phyloP scores from a whole-genome alignment of 768 basidiomycete species.

The Fistulinella prunicolor region DNA sequence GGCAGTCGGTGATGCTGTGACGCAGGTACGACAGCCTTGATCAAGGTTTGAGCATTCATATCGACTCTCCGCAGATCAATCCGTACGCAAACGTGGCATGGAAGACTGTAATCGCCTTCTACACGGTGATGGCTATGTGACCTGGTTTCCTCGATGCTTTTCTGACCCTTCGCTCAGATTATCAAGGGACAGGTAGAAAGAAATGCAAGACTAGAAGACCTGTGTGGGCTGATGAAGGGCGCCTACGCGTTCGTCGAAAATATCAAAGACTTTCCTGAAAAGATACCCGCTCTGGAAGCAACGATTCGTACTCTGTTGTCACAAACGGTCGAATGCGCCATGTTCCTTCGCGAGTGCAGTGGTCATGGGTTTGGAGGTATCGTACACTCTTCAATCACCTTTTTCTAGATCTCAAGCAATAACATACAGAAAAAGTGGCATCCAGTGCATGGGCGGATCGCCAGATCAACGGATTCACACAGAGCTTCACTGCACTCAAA shows the following conservation, averaged over 20 bases:
- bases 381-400: not conserved
- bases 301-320: slow-evolving; percentile 25
- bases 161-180: slow-evolving; percentile 21
- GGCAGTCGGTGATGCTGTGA: slow-evolving; percentile 16
- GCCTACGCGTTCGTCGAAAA: slow-evolving; percentile 32
- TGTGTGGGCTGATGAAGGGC: slow-evolving; percentile 30
- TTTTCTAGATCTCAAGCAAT: slow-evolving; percentile 5
- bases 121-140: slow-evolving; percentile 16
- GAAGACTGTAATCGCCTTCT: slow-evolving; percentile 27
- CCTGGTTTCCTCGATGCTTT: not conserved
- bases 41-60: not conserved
- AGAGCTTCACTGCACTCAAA: slow-evolving; percentile 23
- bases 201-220: slow-evolving; percentile 24
- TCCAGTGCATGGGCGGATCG: slow-evolving; percentile 20
- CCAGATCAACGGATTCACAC: slow-evolving; percentile 19
- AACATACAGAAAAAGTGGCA: slow-evolving; percentile 13
- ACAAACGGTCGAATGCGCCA: slow-evolving; percentile 36
- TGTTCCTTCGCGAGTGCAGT: slow-evolving; percentile 37
- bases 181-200: slow-evolving; percentile 28
- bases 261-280: slow-evolving; percentile 27
- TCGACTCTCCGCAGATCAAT: slow-evolving; percentile 14
- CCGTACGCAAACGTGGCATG: slow-evolving; percentile 28
- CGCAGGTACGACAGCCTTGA: slow-evolving; percentile 14
- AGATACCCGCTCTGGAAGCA: slow-evolving; percentile 26
- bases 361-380: slow-evolving; percentile 36